Conservation (phyloP, 441 rosid genomes). For the Aquilaria agallochum region DNA sequence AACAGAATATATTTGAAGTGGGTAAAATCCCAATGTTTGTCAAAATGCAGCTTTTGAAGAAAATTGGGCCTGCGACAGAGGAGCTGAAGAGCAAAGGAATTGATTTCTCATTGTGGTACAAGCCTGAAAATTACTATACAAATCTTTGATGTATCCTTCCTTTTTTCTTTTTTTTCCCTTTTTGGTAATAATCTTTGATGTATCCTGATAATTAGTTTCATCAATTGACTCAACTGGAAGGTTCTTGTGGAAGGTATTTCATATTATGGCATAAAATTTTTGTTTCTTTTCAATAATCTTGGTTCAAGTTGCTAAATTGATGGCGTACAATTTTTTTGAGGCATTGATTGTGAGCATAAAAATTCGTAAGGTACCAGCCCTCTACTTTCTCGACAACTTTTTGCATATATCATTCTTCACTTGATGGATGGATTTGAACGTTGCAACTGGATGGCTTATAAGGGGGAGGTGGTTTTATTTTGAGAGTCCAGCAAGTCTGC, state of each 20-base stretch:
- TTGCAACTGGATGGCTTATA: no score
- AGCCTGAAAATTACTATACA: slow-evolving; percentile 73
- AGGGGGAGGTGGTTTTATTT: no score
- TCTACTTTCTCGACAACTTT: no score
- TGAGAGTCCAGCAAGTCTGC: no score
- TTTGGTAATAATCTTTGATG: slow-evolving; percentile 43
- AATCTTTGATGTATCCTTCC: slow-evolving; percentile 38
- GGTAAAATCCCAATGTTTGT: not conserved
- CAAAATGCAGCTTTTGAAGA: slow-evolving; percentile 69
- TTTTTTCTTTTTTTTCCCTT: not conserved
- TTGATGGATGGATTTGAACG: no score
- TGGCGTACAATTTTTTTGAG: no score
- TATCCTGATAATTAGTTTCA: slow-evolving; percentile 2
- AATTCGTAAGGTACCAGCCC: no score
- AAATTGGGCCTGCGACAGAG: slow-evolving; percentile 75
- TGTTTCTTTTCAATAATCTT: no score
- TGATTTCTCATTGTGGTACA: slow-evolving; percentile 84
- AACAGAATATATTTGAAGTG: not conserved
- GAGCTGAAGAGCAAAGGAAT: slow-evolving; percentile 72
- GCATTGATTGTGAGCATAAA: no score
- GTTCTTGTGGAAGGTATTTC: slow-evolving; percentile 19
- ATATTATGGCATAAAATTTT: not conserved
- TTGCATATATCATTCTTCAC: no score
- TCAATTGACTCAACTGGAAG: not conserved
- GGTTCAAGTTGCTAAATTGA: no score